Evolutionary conservation across 1,284 basidiomycete genomes (phyloP).

Genomic region (Phellopilus nigrolimitatus): DNA sequence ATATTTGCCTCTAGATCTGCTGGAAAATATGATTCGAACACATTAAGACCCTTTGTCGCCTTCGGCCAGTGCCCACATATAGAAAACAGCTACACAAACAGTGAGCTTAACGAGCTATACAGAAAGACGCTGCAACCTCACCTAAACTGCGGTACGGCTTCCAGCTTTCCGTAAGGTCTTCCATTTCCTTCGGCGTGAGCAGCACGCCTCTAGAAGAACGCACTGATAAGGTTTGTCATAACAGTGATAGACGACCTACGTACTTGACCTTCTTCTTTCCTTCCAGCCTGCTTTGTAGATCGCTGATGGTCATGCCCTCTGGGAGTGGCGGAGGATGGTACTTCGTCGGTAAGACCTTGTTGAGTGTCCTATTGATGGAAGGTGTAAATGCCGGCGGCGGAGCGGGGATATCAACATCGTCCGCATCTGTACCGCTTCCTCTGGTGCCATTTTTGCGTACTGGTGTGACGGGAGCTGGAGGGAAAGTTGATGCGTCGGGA

Average conservation of each 20-base stretch:
- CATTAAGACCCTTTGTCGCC: conserved; percentile 13
- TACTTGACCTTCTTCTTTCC: conserved; percentile 86
- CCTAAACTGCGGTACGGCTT: conserved; percentile 77
- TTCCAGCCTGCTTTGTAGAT: conserved; percentile 60
- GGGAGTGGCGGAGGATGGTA: conserved; percentile 47
- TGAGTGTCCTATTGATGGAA: conserved; percentile 53
- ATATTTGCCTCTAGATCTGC: background rate
- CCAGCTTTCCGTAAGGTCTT: conserved; percentile 71
- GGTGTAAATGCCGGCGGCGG: conserved; percentile 64
- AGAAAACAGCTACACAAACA: conserved; percentile 21
- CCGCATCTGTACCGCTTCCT: conserved; percentile 9
- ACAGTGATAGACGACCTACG: conserved; percentile 23
- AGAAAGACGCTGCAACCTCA: conserved; percentile 28
- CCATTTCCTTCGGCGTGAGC: conserved; percentile 80
- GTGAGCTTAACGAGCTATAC: conserved; percentile 3
- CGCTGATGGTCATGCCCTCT: conserved; percentile 53
- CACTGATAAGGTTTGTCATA: background rate
- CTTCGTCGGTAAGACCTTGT: conserved; percentile 24
- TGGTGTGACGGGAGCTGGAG: conserved; percentile 23
- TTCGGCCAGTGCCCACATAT: conserved; percentile 25
- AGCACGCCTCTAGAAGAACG: conserved; percentile 58
- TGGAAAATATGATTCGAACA: background rate
- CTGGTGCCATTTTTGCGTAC: conserved; percentile 16
- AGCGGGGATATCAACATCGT: conserved; percentile 28
- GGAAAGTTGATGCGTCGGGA: conserved; percentile 23